Evolutionary conservation across 768 basidiomycete species (phyloP).

Genomic region (Collybia sordida): DNA sequence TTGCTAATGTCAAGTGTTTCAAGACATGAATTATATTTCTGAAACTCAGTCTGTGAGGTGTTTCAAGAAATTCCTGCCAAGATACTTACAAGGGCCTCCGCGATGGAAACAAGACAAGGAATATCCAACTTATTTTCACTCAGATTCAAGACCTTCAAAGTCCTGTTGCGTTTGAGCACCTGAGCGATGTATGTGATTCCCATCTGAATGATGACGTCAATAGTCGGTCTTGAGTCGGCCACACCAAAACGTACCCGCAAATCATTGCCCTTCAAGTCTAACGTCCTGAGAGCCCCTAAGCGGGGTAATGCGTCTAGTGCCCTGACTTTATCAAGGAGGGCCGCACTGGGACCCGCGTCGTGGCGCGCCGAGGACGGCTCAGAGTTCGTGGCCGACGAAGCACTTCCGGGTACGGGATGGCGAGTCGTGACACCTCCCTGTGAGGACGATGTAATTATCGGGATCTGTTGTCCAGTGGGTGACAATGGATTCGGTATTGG

Average conservation of each 20-base stretch:
- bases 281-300: constrained; percentile 80
- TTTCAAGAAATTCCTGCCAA: not conserved
- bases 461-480: constrained; percentile 45
- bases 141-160: constrained; percentile 90
- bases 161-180: constrained; percentile 94
- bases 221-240: constrained; percentile 17
- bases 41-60: not conserved
- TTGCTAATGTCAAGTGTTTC: constrained; percentile 93
- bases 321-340: constrained; percentile 83
- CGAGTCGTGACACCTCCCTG: constrained; percentile 53
- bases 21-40: constrained; percentile 94
- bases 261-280: constrained; percentile 94
- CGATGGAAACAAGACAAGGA: constrained; percentile 72
- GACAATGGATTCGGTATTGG: constrained; percentile 45
- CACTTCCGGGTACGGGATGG: constrained; percentile 29
- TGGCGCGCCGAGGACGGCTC: constrained; percentile 24
- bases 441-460: constrained; percentile 67
- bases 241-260: constrained; percentile 62
- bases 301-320: constrained; percentile 87
- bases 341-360: constrained; percentile 61
- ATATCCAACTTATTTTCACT: constrained; percentile 94
- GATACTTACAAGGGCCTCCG: constrained; percentile 80
- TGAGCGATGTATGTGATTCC: constrained; percentile 92
- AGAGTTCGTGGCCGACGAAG: constrained; percentile 16
- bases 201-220: constrained; percentile 26